Evolutionary conservation across 257 asterid genomes (phyloP).

Genomic region (Nicotiana knightiana): DNA sequence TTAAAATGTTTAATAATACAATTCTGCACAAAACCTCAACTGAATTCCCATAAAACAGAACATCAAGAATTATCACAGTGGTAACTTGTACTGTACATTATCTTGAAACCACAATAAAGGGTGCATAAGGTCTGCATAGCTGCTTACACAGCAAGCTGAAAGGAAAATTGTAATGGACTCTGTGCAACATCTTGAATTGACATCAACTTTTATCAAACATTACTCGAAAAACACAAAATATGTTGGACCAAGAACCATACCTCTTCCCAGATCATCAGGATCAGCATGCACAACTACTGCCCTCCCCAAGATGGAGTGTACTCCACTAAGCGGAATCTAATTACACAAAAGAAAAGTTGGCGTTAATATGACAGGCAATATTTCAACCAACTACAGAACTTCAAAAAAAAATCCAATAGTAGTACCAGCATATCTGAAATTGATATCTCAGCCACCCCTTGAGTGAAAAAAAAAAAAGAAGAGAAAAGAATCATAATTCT

Average conservation of each 20-base stretch:
- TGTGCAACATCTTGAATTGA: background rate
- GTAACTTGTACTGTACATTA: background rate
- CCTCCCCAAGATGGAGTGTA: slow-evolving; percentile 78
- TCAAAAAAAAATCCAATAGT: background rate
- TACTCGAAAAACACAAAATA: background rate
- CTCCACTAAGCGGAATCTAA: slow-evolving; percentile 73
- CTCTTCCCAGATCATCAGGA: slow-evolving; percentile 93
- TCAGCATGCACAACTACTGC: slow-evolving; percentile 96
- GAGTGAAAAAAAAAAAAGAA: background rate
- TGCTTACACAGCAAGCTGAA: background rate
- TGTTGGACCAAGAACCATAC: slow-evolving; percentile 21
- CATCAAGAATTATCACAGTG: background rate
- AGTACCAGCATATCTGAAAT: slow-evolving; percentile 60
- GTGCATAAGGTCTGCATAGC: background rate
- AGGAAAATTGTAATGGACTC: background rate
- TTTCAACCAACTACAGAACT: background rate
- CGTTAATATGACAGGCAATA: background rate
- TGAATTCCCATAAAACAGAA: background rate
- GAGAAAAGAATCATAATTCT: background rate
- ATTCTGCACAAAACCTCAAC: background rate
- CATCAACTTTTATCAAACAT: background rate
- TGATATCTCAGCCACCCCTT: slow-evolving; percentile 73
- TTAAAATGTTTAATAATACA: too few species aligned
- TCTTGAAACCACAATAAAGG: background rate
- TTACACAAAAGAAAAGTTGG: slow-evolving; percentile 1